Base-by-base conservation (phyloP, 1,284 basidiomycete species). In the Ceratobasidium sp. region DNA sequence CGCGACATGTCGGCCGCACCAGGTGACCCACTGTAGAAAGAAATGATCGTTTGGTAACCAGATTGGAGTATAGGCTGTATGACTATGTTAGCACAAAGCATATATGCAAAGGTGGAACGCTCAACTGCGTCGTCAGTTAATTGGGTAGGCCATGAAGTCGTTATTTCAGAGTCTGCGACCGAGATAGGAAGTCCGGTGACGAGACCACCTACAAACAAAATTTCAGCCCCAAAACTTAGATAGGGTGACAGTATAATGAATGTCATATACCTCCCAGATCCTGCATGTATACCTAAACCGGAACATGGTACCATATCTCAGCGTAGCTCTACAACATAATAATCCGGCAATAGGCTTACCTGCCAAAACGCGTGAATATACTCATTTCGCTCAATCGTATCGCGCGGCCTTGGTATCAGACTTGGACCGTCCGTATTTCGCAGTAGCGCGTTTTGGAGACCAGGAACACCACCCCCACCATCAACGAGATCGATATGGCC, bases 101-200 rank as follows among this genome's bases (percentile, higher is more conserved):
- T 15, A 42, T 26, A 33, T 20, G 61, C 52, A 26, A 65, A 33
- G 17, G 15, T 20, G 28, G n/a, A 33, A 40, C 50, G 46, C 71
- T 44, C 26, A 62, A 56, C 46, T n/a, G 71, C 38, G 15, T 52
- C 48, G 23, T 64, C 42, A 33, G 44, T 54, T 9, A 74, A n/a
- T 12, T 23, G 71, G 13, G 33, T 48, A 9, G 71, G 71, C 71
- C 71, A 74, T 3, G 71, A 48, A 13, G 71, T 74, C 42, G 59
- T 74, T n/a, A 74, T 65, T 42, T 74, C 71, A 46, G 71, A 74
- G 26, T 74, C 71, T 3, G 71, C 71, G 46, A 74, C 71, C 23
- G 71, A 74, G 20, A 40, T 74, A n/a, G 71, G 59, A 17, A 74
- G 71, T 17, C 71, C 71, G 20, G 71, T 74, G 13, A 74, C 59